A percentile compares a stretch with the other conserved stretches of the same genome.
Evolutionary conservation across 148 eudicot genomes (phyloP).

Genomic region (Rhododendron molle): DNA sequence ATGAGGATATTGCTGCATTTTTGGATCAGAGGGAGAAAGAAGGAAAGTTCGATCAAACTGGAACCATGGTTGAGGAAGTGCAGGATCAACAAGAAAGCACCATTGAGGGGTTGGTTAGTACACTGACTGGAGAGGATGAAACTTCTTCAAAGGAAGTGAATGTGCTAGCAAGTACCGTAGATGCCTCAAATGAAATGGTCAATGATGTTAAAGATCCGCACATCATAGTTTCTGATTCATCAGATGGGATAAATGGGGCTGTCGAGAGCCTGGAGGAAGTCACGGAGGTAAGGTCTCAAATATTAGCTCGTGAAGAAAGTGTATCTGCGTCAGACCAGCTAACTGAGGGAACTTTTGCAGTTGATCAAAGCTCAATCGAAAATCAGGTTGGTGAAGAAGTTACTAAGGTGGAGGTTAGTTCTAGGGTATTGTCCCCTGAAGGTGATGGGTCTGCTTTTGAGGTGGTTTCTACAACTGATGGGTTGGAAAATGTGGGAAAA

Average conservation of each 20-base stretch:
- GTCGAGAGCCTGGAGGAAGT: slow-evolving; percentile 20
- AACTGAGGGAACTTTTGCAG: slow-evolving; percentile 7
- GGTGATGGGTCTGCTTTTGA: slow-evolving; percentile 7
- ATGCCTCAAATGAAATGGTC: slow-evolving; percentile 7
- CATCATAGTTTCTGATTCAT: slow-evolving; percentile 21
- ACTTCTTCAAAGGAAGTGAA: slow-evolving; percentile 14
- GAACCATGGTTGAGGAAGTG: slow-evolving; percentile 7
- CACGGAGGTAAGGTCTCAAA: slow-evolving; percentile 23
- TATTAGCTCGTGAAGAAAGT: slow-evolving; percentile 24
- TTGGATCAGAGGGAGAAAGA: slow-evolving; percentile 59
- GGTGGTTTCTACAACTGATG: slow-evolving; percentile 10
- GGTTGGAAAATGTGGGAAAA: slow-evolving; percentile 6
- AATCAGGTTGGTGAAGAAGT: not conserved
- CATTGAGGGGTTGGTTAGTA: slow-evolving; percentile 9
- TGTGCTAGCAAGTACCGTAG: slow-evolving; percentile 10
- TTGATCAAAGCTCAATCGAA: slow-evolving; percentile 5
- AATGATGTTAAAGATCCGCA: slow-evolving; percentile 19
- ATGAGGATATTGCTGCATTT: slow-evolving; percentile 73
- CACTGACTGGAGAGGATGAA: slow-evolving; percentile 11
- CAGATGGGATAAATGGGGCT: slow-evolving; percentile 23
- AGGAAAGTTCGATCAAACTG: not conserved
- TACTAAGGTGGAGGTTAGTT: slow-evolving; percentile 7
- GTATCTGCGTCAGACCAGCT: slow-evolving; percentile 15
- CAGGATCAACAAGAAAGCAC: not conserved
- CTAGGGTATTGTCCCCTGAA: not conserved